A percentile compares a stretch with the other conserved stretches of the same genome.
These are phyloP conservation scores for Xylaria digitata DNA, from an alignment of 2,329 filamentous ascomycete species.

Conservation along the genomic window DNA sequence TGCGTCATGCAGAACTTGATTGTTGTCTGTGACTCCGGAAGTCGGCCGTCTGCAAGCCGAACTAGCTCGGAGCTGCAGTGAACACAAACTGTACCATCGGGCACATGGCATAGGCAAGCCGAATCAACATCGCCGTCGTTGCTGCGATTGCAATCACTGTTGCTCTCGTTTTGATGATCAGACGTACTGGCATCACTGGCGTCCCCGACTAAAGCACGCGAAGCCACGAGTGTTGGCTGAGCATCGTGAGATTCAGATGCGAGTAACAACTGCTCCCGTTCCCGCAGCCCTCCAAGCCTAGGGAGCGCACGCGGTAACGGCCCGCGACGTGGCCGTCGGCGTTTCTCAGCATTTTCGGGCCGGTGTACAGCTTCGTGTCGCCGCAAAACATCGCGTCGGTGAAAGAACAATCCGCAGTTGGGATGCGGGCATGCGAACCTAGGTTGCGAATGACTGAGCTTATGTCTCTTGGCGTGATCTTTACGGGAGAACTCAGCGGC, in stretches of 20 bases:
- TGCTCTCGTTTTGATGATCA: not conserved
- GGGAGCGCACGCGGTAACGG: slow-evolving; percentile 24
- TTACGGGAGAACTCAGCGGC: slow-evolving; percentile 32
- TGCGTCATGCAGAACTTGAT: slow-evolving; percentile 34
- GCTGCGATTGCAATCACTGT: not conserved
- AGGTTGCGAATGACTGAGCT: slow-evolving; percentile 29
- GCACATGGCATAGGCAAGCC: slow-evolving; percentile 21
- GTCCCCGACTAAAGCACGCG: not conserved
- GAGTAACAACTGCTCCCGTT: not conserved
- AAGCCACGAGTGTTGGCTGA: not conserved
- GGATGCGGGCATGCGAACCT: slow-evolving; percentile 24
- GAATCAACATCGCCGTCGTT: not conserved
- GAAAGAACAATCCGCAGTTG: slow-evolving; percentile 26
- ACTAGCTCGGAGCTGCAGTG: slow-evolving; percentile 23
- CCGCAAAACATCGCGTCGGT: slow-evolving; percentile 26
- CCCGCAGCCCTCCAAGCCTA: not conserved
- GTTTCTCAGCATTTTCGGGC: slow-evolving; percentile 31
- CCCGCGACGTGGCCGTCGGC: slow-evolving; percentile 28
- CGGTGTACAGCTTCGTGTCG: slow-evolving; percentile 28
- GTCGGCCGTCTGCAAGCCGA: slow-evolving; percentile 26
- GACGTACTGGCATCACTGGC: not conserved
- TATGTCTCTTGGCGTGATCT: slow-evolving; percentile 33
- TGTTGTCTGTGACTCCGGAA: slow-evolving; percentile 15
- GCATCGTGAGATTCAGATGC: not conserved
- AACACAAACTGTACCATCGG: slow-evolving; percentile 26